Base-by-base conservation (phyloP, 257 asterid species). In the Misopates orontium region DNA sequence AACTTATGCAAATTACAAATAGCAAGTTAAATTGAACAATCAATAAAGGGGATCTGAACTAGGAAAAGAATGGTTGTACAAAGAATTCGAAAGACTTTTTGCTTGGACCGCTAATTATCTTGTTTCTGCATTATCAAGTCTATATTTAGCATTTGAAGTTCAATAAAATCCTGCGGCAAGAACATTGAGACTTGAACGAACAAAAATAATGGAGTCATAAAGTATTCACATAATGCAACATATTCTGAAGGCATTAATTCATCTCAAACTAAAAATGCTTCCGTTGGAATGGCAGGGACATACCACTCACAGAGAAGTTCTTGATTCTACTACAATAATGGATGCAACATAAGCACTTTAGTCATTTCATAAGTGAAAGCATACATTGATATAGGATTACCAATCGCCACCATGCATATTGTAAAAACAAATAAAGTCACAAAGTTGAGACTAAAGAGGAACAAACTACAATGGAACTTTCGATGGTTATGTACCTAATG, bases 241-340 rank as follows among this genome's bases (percentile, higher is more conserved):
- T 19, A 62, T 25, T 21, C 20, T 55, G 9, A 21, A 42, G 24
- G 44, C 31, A 18, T 48, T 51, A 2, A 19, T 36, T 31, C 18
- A 40, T 50, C 56, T 40, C 12, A 41, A 59, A 10, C 17, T 58
- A 15, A 68, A 36, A 36, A 36, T 1, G 8, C 42, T 3, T 20
- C 21, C 50, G 4, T 42, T 31, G 54, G 59, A 17, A 40, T 18
- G 56, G 57, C 18, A 62, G 28, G 11, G 16, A 66, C 60, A 39
- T 41, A 68, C 11, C 15, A 32, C 51, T 21, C 42, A 36, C 10
- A 48, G 22, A 23, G 15, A 39, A 3, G 19, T 25, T 8, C 40
- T 58, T 60, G 45, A 59, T 47, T 32, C 66, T 56, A 31, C 19
- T 31, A 59, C 60, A 68, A 58, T 49, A 32, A 50, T 2, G 13